These are phyloP conservation scores for Dioscorea dumetorum DNA, from an alignment of 106 monocot species.

Conservation along the genomic window DNA sequence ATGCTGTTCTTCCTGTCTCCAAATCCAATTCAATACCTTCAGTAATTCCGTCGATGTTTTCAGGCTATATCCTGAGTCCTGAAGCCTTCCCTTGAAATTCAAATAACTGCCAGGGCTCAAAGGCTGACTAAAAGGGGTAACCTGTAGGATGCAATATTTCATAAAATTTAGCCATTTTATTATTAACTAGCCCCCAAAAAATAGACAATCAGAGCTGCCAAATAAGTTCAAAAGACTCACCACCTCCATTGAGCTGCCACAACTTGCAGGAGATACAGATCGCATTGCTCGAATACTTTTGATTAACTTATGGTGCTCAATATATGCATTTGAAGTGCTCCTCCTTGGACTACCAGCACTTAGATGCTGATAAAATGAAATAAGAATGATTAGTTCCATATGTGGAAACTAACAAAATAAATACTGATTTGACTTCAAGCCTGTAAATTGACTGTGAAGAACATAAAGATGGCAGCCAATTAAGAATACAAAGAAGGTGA, in stretches of 20 bases:
- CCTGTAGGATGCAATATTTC: conserved; percentile 17
- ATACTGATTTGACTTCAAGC: no score
- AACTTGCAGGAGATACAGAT: conserved; percentile 51
- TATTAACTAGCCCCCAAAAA: no score
- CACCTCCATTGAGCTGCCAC: conserved; percentile 74
- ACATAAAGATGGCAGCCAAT: no score
- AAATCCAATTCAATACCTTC: conserved; percentile 90
- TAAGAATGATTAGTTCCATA: no score
- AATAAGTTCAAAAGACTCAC: conserved; percentile 1
- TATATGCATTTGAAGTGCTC: conserved; percentile 30
- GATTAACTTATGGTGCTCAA: conserved; percentile 27
- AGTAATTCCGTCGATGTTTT: conserved; percentile 84
- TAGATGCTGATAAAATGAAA: conserved; percentile 25
- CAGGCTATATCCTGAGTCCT: conserved; percentile 39
- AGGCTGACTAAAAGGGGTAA: conserved; percentile 40
- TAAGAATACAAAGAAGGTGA: no score
- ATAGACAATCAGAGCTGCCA: no score
- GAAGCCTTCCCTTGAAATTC: conserved; percentile 39
- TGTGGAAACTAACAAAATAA: no score
- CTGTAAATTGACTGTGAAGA: no score
- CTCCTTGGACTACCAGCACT: conserved; percentile 39
- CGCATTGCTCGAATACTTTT: conserved; percentile 21
- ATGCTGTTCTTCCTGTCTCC: conserved; percentile 86
- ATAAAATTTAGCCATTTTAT: background rate
- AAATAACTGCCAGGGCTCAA: conserved; percentile 50